Base-by-base conservation (phyloP, 441 rosid species). In the Iberis amara region DNA sequence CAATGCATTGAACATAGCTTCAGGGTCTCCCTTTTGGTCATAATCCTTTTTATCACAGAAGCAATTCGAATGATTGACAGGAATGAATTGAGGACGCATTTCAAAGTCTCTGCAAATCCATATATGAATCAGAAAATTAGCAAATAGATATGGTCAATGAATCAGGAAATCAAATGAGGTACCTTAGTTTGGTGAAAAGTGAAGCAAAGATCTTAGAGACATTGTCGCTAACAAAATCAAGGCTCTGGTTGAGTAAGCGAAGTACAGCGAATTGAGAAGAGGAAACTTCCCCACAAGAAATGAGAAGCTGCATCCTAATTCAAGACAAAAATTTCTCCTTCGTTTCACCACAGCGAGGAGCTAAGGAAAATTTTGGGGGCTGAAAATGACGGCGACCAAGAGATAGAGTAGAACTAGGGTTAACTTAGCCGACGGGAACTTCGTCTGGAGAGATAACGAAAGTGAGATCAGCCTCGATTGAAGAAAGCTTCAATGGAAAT, bases 161-260 rank as follows among this genome's bases (percentile, higher is more conserved):
- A 6, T 14, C 18, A 37, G 46, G 1, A 33, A 2, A 26, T 11
- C 9, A 39, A 10, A n/a, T 5, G 0, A 44, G 8, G 6, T 28
- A 80, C 90, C 85, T 75, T 26, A 53, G 11, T 38, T 38, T 59
- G 48, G 64, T 60, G 47, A 72, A 59, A 18, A 74, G 23, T 31
- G 52, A 58, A 59, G 69, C 41, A 3, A 76, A 47, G 28, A 72
- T 28, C 53, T 61, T 69, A 21, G 68, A 39, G 55, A 70, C 71
- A 57, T 75, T 72, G 61, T 61, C 66, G 58, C 72, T 75, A 61
- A 83, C 24, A 40, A 71, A 65, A 38, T 79, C 77, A 32, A 77
- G 57, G 27, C 73, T 54, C 31, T 70, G 76, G 50, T 77, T 72
- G 9, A 76, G 45, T 13, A 74, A 60, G 39, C 74, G 78, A 45